Conservation (phyloP, 2,329 filamentous ascomycete genomes). For the Aureobasidium pullulans region DNA sequence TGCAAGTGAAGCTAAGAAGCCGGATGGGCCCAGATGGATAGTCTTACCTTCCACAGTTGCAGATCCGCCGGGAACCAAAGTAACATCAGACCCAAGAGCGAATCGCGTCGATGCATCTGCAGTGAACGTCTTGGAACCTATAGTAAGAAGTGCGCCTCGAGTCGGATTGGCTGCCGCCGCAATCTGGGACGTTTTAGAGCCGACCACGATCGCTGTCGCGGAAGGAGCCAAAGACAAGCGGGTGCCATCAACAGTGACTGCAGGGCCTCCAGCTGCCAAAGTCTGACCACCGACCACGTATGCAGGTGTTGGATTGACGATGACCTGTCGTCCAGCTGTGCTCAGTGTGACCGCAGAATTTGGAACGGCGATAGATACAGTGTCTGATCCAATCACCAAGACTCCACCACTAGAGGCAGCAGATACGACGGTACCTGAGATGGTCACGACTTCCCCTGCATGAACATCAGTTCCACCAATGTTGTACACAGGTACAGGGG, state of each 20-base stretch:
- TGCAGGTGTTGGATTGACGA: constrained; percentile 26
- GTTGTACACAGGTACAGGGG: constrained; percentile 19
- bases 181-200: constrained; percentile 19
- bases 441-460: constrained; percentile 24
- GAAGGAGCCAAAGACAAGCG: constrained; percentile 26
- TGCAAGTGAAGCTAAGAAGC: constrained; percentile 27
- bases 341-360: background rate
- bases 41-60: constrained; percentile 32
- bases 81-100: constrained; percentile 32
- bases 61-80: constrained; percentile 30
- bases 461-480: constrained; percentile 23
- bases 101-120: constrained; percentile 41
- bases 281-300: constrained; percentile 29
- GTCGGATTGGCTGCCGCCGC: constrained; percentile 21
- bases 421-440: constrained; percentile 18
- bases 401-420: constrained; percentile 14
- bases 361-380: background rate
- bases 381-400: constrained; percentile 19
- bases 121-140: constrained; percentile 34
- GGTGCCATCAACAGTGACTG: constrained; percentile 31
- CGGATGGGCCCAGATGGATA: constrained; percentile 32
- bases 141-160: constrained; percentile 24
- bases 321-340: constrained; percentile 14
- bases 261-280: constrained; percentile 28
- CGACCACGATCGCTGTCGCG: constrained; percentile 29